phyloP scores from a whole-genome alignment of 495 filamentous ascomycete species.

The Aspergillus sparsus region DNA sequence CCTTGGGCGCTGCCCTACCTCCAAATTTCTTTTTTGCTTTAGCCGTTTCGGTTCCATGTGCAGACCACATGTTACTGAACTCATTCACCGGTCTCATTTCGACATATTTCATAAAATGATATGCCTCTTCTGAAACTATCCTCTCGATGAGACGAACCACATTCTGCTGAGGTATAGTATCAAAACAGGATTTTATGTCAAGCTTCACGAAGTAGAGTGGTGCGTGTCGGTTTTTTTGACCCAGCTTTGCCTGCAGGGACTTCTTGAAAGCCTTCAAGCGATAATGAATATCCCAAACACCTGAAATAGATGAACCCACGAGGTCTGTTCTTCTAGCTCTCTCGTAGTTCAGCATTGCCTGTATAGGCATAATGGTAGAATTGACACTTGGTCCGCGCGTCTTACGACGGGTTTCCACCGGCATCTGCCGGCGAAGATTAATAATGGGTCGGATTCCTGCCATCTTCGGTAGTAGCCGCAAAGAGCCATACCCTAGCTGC shows the following conservation, averaged over 20 bases:
- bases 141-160: slow-evolving; percentile 66
- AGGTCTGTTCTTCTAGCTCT: slow-evolving; percentile 59
- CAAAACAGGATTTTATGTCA: slow-evolving; percentile 90
- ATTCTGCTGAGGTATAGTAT: slow-evolving; percentile 83
- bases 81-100: slow-evolving; percentile 57
- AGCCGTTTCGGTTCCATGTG: slow-evolving; percentile 14
- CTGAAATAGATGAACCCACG: slow-evolving; percentile 77
- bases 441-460: slow-evolving; percentile 76
- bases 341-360: slow-evolving; percentile 76
- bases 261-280: slow-evolving; percentile 69
- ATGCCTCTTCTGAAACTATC: slow-evolving; percentile 64
- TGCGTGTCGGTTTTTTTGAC: background rate
- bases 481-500: slow-evolving; percentile 70
- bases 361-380: slow-evolving; percentile 70
- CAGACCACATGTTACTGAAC: slow-evolving; percentile 22
- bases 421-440: slow-evolving; percentile 70
- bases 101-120: slow-evolving; percentile 71
- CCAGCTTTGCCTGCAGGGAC: slow-evolving; percentile 19
- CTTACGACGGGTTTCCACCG: slow-evolving; percentile 44
- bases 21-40: slow-evolving; percentile 66
- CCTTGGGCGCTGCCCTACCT: slow-evolving; percentile 54
- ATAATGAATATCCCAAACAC: slow-evolving; percentile 78
- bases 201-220: slow-evolving; percentile 83
- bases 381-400: slow-evolving; percentile 74
- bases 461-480: slow-evolving; percentile 79